Conservation (phyloP, 306 rosid species). For the Lathyrus aphaca region DNA sequence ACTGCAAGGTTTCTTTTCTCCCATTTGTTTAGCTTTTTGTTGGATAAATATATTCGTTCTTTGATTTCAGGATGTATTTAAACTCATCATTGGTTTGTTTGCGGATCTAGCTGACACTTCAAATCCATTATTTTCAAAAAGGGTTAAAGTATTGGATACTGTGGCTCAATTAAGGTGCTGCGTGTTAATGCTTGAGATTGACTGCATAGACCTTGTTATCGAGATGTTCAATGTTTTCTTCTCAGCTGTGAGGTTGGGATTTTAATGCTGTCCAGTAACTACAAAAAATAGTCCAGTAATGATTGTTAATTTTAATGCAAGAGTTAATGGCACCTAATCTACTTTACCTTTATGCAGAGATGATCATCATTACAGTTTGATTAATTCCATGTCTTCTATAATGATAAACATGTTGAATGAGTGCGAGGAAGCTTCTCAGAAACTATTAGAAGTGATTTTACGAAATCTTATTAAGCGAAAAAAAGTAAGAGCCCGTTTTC, state of each 20-base stretch:
- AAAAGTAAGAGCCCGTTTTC: constrained; percentile 50
- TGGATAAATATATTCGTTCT: constrained; percentile 7
- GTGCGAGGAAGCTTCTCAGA: constrained; percentile 71
- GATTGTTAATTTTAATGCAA: constrained; percentile 34
- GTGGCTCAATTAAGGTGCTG: constrained; percentile 76
- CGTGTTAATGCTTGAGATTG: constrained; percentile 84
- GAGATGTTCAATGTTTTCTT: constrained; percentile 80
- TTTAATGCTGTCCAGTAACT: neutral
- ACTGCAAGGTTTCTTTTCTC: neutral
- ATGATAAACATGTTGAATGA: constrained; percentile 48
- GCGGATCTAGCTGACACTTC: constrained; percentile 71
- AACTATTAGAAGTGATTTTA: constrained; percentile 73
- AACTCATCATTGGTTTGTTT: constrained; percentile 66
- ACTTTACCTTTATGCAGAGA: constrained; percentile 50
- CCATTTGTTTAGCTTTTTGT: neutral
- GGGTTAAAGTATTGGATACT: constrained; percentile 83
- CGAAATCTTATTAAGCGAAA: constrained; percentile 68
- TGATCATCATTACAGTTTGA: constrained; percentile 65
- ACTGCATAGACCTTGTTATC: constrained; percentile 64
- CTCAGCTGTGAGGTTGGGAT: constrained; percentile 72
- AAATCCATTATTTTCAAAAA: constrained; percentile 66
- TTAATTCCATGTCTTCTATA: constrained; percentile 67
- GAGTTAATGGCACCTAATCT: constrained; percentile 32
- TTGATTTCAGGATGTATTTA: constrained; percentile 69
- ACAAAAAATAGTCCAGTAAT: constrained; percentile 5